Base-by-base conservation (phyloP, 768 basidiomycete species). In the Gloeostereum incarnatum region DNA sequence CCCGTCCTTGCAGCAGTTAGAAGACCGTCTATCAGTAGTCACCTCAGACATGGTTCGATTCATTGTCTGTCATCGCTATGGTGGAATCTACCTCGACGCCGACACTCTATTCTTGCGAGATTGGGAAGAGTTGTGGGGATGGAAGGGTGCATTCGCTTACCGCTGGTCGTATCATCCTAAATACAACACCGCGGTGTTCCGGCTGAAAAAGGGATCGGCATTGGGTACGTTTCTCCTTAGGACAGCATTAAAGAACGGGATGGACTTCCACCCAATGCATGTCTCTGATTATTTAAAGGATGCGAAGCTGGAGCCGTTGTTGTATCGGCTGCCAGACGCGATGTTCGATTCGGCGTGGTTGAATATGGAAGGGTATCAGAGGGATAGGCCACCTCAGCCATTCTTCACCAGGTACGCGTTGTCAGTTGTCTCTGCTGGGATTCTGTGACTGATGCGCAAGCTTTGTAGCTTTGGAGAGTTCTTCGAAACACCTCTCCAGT, bases 401-500 rank as follows among this genome's bases (percentile, higher is more conserved):
- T 78, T 70, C 54, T 79, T 84, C 58, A 20, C 34, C 13, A 41
- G 35, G 40, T 41, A 9, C n/a, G 64, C 68, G 17, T 66, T 66
- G 74, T 78, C 42, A 40, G 53, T 47, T 44, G 40, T 16, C 30
- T 16, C 36, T 36, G 24, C 32, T 2, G n/a, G 23, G 26, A 17
- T 6, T 10, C 36, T 29, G 23, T 14, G 42, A 26, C 31, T 23
- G 31, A 31, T 18, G 14, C 4, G 38, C 23, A 25, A 35, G 39
- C 11, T 30, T 13, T 31, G n/a, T n/a, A 93, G 91, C 46, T 94
- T 94, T 60, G 74, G 70, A 24, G 81, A 93, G 47, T 89, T 93
- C 59, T 94, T 94, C 56, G 79, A 87, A 39, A 86, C 87, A 0
- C 87, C 89, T 6, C 50, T 63, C 6, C 65, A 71, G 41, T 71